Evolutionary conservation across 83 land plant species (phyloP), one percentile per base, ranked within the genome.

Genomic region (Isoetes engelmannii): DNA sequence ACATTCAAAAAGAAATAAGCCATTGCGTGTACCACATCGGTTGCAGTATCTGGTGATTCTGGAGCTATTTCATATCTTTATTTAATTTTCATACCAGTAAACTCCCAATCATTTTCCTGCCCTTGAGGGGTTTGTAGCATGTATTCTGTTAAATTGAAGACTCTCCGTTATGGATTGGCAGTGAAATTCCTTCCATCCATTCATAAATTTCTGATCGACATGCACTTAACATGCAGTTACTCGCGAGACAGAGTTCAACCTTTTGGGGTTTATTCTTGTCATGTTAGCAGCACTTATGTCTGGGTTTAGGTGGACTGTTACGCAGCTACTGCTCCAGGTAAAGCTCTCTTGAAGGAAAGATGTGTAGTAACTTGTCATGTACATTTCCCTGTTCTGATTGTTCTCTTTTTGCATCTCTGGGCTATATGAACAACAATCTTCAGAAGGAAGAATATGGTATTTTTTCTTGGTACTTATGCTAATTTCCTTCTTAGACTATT

Each of bases 261-360:
- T 91, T 61, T 81, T 81, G 85, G 99, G 99, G 43, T 96, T 96
- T 68, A 57, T 89, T 68, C 88, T 96, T 77, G 97, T 96, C 47
- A 89, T 92, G 86, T 80, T 92, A 68, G 95, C 99, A 57, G 85
- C 99, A 63, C 82, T 96, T 13, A 89, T 92, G 93, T 85, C 97
- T 49, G 99, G 99, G 0, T 92, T 96, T 69, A 84, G 99, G 19
- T 96, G 99, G 99, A 82, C 82, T 28, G 89, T 96, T 80, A 96
- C 97, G 41, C 99, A 96, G 75, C 83, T 96, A 75, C 87, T 96
- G 70, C 74, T 96, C 65, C 99, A 96, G 97, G 99, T 96, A 74
- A 65, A 10, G 9, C 12, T 45, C 51, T 65, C 12, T 10, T 7
- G 18, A 12, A 12, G 10, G 17, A 37, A 65, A 8, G 8, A 45